These are phyloP conservation scores for Helichrysum umbraculigerum DNA, from an alignment of 129 eudicot genomes.

Conservation along the genomic window DNA sequence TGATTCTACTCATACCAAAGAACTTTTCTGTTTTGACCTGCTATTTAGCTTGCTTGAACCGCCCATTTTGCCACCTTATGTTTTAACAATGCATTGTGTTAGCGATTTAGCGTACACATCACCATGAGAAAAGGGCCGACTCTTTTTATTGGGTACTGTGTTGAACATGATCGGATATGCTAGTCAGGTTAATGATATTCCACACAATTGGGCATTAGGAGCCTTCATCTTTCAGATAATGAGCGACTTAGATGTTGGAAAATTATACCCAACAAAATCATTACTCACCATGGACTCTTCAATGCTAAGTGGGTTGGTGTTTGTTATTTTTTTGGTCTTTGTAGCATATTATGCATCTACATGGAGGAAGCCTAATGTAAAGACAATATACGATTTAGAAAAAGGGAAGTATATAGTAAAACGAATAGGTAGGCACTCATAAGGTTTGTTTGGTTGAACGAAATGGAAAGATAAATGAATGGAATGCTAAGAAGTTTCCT, in stretches of 20 bases:
- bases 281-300: slow-evolving; percentile 36
- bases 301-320: slow-evolving; percentile 34
- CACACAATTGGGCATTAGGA: slow-evolving; percentile 97
- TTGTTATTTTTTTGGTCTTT: slow-evolving; percentile 40
- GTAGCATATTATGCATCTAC: slow-evolving; percentile 47
- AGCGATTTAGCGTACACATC: too few species aligned
- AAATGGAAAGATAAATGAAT: slow-evolving; percentile 2
- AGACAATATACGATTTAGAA: slow-evolving; percentile 90
- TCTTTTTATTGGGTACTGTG: slow-evolving; percentile 5
- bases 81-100: not conserved
- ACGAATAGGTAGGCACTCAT: slow-evolving; percentile 65
- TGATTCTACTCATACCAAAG: not conserved
- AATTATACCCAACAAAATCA: slow-evolving; percentile 38
- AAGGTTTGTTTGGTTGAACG: slow-evolving; percentile 21
- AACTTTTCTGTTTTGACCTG: not conserved
- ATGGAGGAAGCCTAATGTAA: slow-evolving; percentile 77
- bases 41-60: not conserved
- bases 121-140: not conserved
- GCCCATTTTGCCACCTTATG: not conserved
- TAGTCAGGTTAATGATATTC: slow-evolving; percentile 70
- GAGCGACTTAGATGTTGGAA: slow-evolving; percentile 30
- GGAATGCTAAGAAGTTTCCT: slow-evolving; percentile 15
- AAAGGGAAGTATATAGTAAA: slow-evolving; percentile 92
- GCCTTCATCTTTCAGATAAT: slow-evolving; percentile 75
- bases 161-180: slow-evolving; percentile 70